phyloP scores from a whole-genome alignment of 2,329 filamentous ascomycete species.

The Aschersonia sp. region DNA sequence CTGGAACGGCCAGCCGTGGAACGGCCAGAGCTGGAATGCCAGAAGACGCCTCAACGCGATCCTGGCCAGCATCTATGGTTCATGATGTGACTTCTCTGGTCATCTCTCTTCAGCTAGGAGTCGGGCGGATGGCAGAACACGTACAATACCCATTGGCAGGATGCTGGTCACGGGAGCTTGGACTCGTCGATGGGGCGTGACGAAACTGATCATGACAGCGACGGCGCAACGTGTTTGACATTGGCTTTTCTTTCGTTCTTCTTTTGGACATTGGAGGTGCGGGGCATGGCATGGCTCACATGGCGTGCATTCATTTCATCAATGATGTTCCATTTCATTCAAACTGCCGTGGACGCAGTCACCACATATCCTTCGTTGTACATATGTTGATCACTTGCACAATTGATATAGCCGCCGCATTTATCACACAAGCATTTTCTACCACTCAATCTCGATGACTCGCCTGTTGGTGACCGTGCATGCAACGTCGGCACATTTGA shows the following conservation, averaged over 20 bases:
- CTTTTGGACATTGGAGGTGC: neutral
- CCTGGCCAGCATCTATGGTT: too few relatives aligned
- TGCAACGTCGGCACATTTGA: too few relatives aligned
- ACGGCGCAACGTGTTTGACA: neutral
- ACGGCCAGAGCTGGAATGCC: constrained; percentile 4
- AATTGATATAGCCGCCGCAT: too few relatives aligned
- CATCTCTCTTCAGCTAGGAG: too few relatives aligned
- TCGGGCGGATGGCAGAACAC: too few relatives aligned
- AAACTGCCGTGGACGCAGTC: neutral
- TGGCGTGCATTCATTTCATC: neutral
- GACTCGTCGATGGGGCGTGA: neutral
- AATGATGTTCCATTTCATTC: neutral
- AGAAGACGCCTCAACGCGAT: neutral
- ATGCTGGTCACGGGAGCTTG: neutral
- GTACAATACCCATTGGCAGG: too few relatives aligned
- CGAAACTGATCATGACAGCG: constrained; percentile 1
- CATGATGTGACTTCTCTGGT: too few relatives aligned
- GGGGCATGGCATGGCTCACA: neutral
- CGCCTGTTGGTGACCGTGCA: too few relatives aligned
- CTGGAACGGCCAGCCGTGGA: neutral
- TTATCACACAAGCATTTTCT: too few relatives aligned
- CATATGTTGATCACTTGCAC: neutral
- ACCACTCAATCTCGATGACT: too few relatives aligned
- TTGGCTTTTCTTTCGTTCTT: neutral
- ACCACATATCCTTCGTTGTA: neutral